phyloP scores from a whole-genome alignment of 2,329 filamentous ascomycete genomes.

The Ophiostoma novo-ulmi region DNA sequence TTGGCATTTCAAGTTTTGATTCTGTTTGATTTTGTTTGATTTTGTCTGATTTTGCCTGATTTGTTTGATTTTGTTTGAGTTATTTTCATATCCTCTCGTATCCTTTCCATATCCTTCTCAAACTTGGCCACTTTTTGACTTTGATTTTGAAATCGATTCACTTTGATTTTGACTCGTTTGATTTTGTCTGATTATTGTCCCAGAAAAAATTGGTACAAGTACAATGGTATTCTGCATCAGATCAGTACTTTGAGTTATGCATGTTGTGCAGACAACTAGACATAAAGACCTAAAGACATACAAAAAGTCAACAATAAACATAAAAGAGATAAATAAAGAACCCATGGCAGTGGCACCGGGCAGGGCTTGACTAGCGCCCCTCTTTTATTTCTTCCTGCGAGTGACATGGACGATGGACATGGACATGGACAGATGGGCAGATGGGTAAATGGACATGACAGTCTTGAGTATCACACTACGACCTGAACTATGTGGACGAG shows the following conservation, averaged over 20 bases:
- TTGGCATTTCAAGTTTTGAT: not conserved
- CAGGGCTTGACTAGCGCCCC: conserved; percentile 14
- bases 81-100: not conserved
- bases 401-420: conserved; percentile 1
- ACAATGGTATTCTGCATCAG: not conserved
- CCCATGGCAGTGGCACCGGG: conserved; percentile 16
- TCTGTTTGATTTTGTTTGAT: not conserved
- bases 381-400: not conserved
- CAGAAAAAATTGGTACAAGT: not conserved
- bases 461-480: not conserved
- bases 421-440: not conserved
- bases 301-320: not conserved
- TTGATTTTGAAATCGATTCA: not conserved
- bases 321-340: conserved; percentile 4
- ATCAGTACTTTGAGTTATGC: not conserved
- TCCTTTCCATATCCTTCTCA: not conserved
- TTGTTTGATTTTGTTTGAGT: no score
- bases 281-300: not conserved
- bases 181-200: not conserved
- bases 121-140: not conserved
- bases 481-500: not conserved
- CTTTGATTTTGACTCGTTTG: not conserved
- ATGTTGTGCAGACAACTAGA: not conserved
- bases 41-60: no score
- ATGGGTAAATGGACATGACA: not conserved